A percentile compares a stretch with the other conserved stretches of the same genome.
Evolutionary conservation across 805 yeast genomes (phyloP).

Genomic region (Saccharomyces kudriavzevii): DNA sequence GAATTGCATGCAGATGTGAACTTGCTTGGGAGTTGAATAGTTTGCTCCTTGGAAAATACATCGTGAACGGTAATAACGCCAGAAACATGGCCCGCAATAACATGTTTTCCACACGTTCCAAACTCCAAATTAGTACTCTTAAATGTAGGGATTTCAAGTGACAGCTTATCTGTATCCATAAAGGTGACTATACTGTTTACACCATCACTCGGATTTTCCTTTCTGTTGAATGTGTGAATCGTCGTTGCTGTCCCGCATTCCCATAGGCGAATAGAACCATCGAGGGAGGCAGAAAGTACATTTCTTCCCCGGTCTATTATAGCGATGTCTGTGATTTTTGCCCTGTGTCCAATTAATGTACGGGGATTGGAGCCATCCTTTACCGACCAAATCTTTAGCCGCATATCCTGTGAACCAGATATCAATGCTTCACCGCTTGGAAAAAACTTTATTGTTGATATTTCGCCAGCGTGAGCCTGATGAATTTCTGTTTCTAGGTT

Average conservation of each 20-base stretch:
- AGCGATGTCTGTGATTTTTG: slow-evolving; percentile 40
- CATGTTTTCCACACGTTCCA: slow-evolving; percentile 40
- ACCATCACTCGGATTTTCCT: slow-evolving; percentile 31
- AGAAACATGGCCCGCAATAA: slow-evolving; percentile 37
- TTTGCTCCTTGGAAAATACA: slow-evolving; percentile 22
- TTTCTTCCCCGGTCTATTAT: slow-evolving; percentile 63
- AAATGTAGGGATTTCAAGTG: not conserved
- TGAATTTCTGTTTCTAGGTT: slow-evolving; percentile 8
- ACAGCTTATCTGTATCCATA: not conserved
- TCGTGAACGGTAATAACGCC: slow-evolving; percentile 38
- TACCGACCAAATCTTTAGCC: slow-evolving; percentile 54
- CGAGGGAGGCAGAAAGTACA: slow-evolving; percentile 45
- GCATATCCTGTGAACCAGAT: slow-evolving; percentile 52
- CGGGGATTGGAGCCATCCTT: slow-evolving; percentile 42
- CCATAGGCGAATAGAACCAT: slow-evolving; percentile 57
- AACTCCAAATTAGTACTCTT: slow-evolving; percentile 35
- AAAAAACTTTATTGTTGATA: slow-evolving; percentile 41
- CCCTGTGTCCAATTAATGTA: slow-evolving; percentile 42
- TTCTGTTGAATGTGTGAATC: slow-evolving; percentile 36
- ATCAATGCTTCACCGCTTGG: slow-evolving; percentile 59
- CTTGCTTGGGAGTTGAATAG: slow-evolving; percentile 20
- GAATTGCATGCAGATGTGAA: slow-evolving; percentile 22
- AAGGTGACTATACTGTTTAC: slow-evolving; percentile 23
- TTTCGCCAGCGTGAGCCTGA: slow-evolving; percentile 45
- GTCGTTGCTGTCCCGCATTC: slow-evolving; percentile 53